Conservation (phyloP, 139 green algal genomes). For the Raphidocelis subcapitata region DNA sequence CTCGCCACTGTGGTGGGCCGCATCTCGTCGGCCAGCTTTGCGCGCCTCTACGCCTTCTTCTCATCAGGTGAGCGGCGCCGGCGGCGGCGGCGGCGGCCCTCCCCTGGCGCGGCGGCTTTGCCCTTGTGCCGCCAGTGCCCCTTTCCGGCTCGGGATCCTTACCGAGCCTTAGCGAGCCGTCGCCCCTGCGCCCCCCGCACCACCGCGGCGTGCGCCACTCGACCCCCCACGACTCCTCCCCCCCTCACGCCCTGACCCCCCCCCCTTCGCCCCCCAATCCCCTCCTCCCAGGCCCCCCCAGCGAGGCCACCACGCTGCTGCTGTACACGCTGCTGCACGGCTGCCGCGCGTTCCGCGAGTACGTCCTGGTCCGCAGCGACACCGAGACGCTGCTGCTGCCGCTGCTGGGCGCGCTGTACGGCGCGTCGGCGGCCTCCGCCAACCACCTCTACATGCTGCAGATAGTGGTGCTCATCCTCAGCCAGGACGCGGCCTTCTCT, state of each 20-base stretch:
- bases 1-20: constrained; percentile 2
- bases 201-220: no score
- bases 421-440: constrained; percentile 13
- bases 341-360: constrained; percentile 55
- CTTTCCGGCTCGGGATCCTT: no score
- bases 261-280: no score
- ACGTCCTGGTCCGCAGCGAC: constrained; percentile 64
- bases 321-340: constrained; percentile 84
- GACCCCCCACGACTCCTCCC: no score
- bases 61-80: constrained; percentile 5
- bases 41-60: constrained; percentile 19
- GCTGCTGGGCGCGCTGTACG: constrained; percentile 67
- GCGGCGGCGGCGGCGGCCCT: no score
- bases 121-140: no score
- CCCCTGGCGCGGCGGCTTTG: no score
- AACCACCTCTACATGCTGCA: constrained; percentile 56
- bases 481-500: constrained; percentile 76
- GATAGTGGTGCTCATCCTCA: constrained; percentile 88
- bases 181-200: no score
- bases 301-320: constrained; percentile 68
- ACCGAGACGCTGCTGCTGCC: constrained; percentile 66
- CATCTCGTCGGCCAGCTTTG: constrained; percentile 21
- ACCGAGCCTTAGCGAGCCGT: no score
- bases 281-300: constrained; percentile 13
- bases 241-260: no score